Evolutionary conservation across 306 rosid genomes (phyloP).

Genomic region (Dalbergia oliveri): DNA sequence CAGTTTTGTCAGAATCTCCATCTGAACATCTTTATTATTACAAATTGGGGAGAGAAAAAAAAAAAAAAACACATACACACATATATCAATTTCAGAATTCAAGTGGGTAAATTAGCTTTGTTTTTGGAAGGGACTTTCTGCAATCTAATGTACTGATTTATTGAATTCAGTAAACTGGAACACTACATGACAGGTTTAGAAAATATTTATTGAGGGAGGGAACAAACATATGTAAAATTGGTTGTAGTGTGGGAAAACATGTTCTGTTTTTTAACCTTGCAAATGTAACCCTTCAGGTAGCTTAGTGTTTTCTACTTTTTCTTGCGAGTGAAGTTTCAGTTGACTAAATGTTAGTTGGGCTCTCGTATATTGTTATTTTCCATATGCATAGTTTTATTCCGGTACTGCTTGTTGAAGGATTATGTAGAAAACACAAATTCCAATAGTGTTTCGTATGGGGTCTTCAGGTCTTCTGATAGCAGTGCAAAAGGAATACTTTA

Average conservation of each 20-base stretch:
- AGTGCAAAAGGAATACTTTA: slow-evolving; percentile 61
- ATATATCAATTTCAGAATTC: background rate
- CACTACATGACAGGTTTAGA: slow-evolving; percentile 8
- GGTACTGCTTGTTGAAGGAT: background rate
- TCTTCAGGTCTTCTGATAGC: slow-evolving; percentile 68
- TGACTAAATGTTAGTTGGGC: background rate
- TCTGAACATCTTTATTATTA: background rate
- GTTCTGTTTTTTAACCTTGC: background rate
- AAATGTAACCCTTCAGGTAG: background rate
- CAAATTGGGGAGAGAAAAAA: background rate
- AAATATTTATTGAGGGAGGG: background rate
- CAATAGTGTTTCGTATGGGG: slow-evolving; percentile 35
- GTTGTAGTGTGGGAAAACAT: background rate
- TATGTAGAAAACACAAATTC: slow-evolving; percentile 14
- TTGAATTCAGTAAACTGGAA: slow-evolving; percentile 4
- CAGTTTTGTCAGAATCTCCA: background rate
- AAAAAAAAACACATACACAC: too few relatives aligned
- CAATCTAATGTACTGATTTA: background rate
- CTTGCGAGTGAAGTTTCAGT: background rate
- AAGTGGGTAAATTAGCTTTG: background rate
- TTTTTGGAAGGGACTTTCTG: background rate
- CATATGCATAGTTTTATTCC: background rate
- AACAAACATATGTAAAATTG: slow-evolving; percentile 10
- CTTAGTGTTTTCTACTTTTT: too few relatives aligned
- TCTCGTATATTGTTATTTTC: slow-evolving; percentile 1